phyloP scores from a whole-genome alignment of 225 moss, liverwort and hornwort genomes.

The Physcomitrium patens region DNA sequence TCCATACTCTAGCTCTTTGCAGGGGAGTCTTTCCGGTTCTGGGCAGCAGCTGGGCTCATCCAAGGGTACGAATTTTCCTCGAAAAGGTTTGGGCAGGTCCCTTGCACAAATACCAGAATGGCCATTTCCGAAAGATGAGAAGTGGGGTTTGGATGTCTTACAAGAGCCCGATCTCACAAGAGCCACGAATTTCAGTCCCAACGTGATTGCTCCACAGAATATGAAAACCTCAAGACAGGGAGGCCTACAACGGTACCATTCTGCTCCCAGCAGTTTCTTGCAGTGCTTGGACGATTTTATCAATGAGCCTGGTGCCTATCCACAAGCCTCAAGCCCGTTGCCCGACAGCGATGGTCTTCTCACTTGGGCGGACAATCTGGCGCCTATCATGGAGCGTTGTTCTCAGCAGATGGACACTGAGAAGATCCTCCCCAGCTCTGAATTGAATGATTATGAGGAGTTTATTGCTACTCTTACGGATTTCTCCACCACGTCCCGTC shows the following conservation, averaged over 20 bases:
- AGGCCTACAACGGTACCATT: constrained; percentile 57
- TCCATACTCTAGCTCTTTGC: constrained; percentile 26
- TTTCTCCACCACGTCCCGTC: constrained; percentile 21
- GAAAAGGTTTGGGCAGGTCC: constrained; percentile 17
- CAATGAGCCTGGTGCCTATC: constrained; percentile 35
- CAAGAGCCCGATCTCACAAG: constrained; percentile 28
- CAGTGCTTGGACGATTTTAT: constrained; percentile 43
- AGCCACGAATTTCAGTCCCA: constrained; percentile 28
- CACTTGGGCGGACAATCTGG: constrained; percentile 37
- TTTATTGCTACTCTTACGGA: constrained; percentile 26
- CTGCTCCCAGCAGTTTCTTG: constrained; percentile 59
- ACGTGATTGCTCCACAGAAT: constrained; percentile 3
- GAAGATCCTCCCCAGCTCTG: constrained; percentile 14
- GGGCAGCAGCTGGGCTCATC: constrained; percentile 2
- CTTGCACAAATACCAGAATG: constrained; percentile 32
- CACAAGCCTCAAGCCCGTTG: constrained; percentile 32
- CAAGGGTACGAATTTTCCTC: constrained; percentile 25
- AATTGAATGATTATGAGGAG: constrained; percentile 49
- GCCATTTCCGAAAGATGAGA: constrained; percentile 39
- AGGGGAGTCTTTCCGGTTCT: constrained; percentile 25
- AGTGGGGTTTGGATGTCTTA: constrained; percentile 45
- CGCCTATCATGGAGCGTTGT: constrained; percentile 46
- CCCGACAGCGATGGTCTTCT: constrained; percentile 30
- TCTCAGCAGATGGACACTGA: constrained; percentile 49
- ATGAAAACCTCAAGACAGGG: constrained; percentile 3